Percentiles rank a stretch among this genome's conserved stretches.
Evolutionary conservation across 225 moss, liverwort and hornwort genomes (phyloP).

Genomic region (Antitrichia curtipendula): DNA sequence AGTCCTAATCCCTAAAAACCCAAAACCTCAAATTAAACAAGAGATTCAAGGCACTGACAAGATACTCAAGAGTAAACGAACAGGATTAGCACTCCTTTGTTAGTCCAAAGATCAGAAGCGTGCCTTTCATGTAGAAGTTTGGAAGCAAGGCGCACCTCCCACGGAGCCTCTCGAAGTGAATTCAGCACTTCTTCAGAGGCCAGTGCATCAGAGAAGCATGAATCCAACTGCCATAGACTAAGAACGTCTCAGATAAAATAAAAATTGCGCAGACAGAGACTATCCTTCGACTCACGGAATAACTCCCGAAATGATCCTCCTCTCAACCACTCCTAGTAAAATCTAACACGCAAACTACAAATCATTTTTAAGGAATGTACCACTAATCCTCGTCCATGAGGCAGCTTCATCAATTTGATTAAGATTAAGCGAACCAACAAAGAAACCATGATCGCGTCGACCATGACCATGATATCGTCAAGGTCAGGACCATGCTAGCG

Average conservation of each 20-base stretch:
- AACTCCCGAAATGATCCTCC: not conserved
- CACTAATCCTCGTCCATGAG: not conserved
- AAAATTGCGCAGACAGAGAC: not conserved
- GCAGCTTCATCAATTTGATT: not conserved
- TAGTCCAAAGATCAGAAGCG: constrained; percentile 15
- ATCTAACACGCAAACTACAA: not conserved
- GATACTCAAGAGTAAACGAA: not conserved
- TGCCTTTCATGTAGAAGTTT: constrained; percentile 91
- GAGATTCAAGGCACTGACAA: not conserved
- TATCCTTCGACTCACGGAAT: not conserved
- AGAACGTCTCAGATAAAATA: not conserved
- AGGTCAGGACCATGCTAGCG: not conserved
- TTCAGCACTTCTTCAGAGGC: constrained; percentile 11
- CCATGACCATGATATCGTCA: not conserved
- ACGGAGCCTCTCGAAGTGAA: constrained; percentile 55
- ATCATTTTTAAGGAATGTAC: not conserved
- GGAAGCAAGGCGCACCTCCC: constrained; percentile 85
- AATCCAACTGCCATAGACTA: constrained; percentile 33
- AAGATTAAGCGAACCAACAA: not conserved
- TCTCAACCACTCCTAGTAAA: not conserved
- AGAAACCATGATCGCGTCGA: not conserved
- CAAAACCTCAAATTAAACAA: not conserved
- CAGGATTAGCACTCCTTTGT: not conserved
- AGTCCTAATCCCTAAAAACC: not conserved
- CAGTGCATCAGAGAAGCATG: constrained; percentile 49